Conservation (phyloP, 257 asterid genomes). For the Capsicum baccatum region DNA sequence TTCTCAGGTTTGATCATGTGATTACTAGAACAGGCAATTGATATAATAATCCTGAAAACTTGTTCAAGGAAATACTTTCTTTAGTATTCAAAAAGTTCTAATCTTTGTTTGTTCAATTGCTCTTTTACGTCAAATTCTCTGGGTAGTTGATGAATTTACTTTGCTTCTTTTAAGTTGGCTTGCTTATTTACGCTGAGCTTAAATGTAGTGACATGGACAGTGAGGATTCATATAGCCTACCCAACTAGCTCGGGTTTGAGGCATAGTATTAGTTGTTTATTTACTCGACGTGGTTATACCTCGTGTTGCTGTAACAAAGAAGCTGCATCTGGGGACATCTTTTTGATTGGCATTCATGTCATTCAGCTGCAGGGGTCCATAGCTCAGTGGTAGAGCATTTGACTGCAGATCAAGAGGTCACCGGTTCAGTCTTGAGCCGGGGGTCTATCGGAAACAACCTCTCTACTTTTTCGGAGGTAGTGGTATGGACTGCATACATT, state of each 20-base stretch:
- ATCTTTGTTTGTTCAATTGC: constrained; percentile 15
- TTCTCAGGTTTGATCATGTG: constrained; percentile 24
- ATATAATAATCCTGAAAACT: constrained; percentile 21
- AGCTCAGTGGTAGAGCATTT: constrained; percentile 98
- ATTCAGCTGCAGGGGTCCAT: constrained; percentile 36
- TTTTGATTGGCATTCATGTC: neutral
- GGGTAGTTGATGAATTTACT: neutral
- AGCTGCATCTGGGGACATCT: neutral
- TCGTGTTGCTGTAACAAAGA: neutral
- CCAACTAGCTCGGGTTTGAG: neutral
- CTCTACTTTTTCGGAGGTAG: no score
- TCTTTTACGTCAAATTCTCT: neutral
- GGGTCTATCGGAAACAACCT: no score
- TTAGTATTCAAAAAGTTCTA: neutral
- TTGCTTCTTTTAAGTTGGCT: constrained; percentile 9
- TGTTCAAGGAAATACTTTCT: constrained; percentile 21
- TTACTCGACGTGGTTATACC: neutral
- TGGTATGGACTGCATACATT: no score
- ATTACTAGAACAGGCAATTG: neutral
- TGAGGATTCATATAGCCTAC: neutral
- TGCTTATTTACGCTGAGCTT: neutral
- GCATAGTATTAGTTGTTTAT: neutral
- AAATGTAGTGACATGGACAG: neutral
- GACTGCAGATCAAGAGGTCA: constrained; percentile 60
- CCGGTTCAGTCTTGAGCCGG: constrained; percentile 31